These are phyloP conservation scores for Sequoiadendron giganteum DNA, from an alignment of 75 land plant genomes.

Conservation along the genomic window DNA sequence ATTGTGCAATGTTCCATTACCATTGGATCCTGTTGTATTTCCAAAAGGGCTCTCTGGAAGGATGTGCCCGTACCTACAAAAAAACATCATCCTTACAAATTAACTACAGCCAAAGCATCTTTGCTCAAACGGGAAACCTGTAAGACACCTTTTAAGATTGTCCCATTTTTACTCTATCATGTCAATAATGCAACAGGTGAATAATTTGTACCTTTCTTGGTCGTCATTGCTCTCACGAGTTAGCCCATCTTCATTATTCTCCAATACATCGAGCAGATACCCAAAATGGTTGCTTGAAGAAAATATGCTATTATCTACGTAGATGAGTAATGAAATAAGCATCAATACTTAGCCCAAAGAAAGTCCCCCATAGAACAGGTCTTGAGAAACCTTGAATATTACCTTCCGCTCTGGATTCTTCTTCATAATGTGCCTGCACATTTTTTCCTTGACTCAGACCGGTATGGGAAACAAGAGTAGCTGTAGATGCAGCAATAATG, in stretches of 20 bases:
- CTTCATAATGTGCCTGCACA: not conserved
- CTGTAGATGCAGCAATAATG: not conserved
- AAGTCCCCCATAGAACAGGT: not conserved
- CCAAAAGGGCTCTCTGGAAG: slow-evolving; percentile 15
- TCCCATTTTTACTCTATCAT: not conserved
- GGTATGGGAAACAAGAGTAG: not conserved
- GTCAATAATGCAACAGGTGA: not conserved
- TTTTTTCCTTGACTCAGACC: not conserved
- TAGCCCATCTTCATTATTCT: slow-evolving; percentile 6
- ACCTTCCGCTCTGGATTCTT: slow-evolving; percentile 9
- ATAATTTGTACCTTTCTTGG: slow-evolving; percentile 3
- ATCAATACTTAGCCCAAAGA: not conserved
- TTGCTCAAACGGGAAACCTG: not conserved
- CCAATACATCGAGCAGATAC: slow-evolving; percentile 12
- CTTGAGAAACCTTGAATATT: not conserved
- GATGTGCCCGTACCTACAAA: slow-evolving; percentile 3
- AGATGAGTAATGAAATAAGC: not conserved
- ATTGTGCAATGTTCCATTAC: not conserved
- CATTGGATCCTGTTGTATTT: slow-evolving; percentile 1
- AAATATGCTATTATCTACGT: not conserved
- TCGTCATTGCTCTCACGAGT: not conserved
- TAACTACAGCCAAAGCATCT: not conserved
- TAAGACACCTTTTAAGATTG: not conserved
- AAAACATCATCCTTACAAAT: not conserved
- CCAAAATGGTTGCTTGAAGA: slow-evolving; percentile 8